Evolutionary conservation across 768 basidiomycete genomes (phyloP).

Genomic region (Brasilioporus rufonigricans): DNA sequence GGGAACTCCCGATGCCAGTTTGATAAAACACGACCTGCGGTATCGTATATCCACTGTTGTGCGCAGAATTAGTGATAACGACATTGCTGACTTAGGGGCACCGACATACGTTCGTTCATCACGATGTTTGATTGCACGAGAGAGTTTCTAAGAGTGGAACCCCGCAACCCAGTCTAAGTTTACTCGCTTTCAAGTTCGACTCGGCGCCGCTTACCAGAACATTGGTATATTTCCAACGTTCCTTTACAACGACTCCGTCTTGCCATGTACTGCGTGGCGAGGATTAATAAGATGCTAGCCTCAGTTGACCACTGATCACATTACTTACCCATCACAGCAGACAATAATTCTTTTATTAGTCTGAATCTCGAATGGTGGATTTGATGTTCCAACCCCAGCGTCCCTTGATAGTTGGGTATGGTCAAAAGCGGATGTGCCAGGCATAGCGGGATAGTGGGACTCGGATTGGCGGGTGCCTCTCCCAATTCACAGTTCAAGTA

Average conservation of each 20-base stretch:
- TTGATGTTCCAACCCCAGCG: neutral
- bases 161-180: neutral
- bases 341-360: conserved; percentile 62
- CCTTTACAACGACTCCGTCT: conserved; percentile 49
- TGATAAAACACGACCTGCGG: conserved; percentile 67
- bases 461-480: neutral
- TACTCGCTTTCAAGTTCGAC: neutral
- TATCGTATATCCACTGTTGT: conserved; percentile 37
- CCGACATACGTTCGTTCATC: conserved; percentile 41
- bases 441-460: conserved; percentile 11
- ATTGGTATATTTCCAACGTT: conserved; percentile 53
- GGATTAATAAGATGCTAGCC: conserved; percentile 1
- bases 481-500: neutral
- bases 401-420: neutral
- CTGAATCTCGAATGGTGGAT: conserved; percentile 5
- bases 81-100: neutral
- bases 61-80: neutral
- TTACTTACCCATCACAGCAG: conserved; percentile 70
- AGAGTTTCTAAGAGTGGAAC: conserved; percentile 41
- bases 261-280: conserved; percentile 60
- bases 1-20: conserved; percentile 57
- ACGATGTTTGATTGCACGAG: conserved; percentile 49
- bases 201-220: conserved; percentile 41
- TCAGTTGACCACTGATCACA: neutral
- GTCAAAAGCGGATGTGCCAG: conserved; percentile 1